phyloP scores from a whole-genome alignment of 2,329 filamentous ascomycete genomes.

The Phaeophleospora eucalypticola region DNA sequence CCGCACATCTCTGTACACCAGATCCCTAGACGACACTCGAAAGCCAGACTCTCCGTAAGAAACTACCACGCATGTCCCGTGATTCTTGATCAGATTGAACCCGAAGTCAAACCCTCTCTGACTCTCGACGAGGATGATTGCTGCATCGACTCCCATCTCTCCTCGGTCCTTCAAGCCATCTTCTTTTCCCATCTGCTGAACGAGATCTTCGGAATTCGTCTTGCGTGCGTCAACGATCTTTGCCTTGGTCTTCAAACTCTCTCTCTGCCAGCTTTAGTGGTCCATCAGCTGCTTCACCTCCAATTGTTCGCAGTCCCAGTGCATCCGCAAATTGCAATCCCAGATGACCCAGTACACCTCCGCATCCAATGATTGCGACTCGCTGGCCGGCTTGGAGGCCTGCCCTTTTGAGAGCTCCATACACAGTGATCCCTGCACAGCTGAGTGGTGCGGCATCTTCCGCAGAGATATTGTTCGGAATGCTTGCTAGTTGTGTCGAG shows the following conservation, averaged over 20 bases:
- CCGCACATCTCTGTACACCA: no score
- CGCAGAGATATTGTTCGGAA: constrained; percentile 48
- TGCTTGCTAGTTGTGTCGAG: constrained; percentile 35
- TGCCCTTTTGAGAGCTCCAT: constrained; percentile 39
- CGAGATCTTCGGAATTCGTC: constrained; percentile 30
- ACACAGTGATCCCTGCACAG: constrained; percentile 59
- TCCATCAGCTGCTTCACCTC: constrained; percentile 38
- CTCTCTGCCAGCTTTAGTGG: constrained; percentile 36
- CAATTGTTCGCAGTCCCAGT: constrained; percentile 40
- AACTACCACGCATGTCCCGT: constrained; percentile 45
- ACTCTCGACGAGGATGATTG: constrained; percentile 46
- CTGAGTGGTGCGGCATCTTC: constrained; percentile 55
- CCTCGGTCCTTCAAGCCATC: constrained; percentile 33
- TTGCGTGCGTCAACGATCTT: constrained; percentile 52
- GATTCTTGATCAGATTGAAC: constrained; percentile 41
- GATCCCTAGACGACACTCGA: constrained; percentile 39
- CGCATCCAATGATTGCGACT: constrained; percentile 39
- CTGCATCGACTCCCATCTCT: constrained; percentile 46
- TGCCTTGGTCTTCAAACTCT: constrained; percentile 54
- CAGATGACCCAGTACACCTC: constrained; percentile 46
- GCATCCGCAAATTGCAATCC: constrained; percentile 46
- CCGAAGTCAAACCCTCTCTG: constrained; percentile 48
- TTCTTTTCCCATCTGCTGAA: constrained; percentile 34
- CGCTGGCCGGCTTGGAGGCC: constrained; percentile 31
- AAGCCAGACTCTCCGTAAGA: constrained; percentile 46